phyloP scores from a whole-genome alignment of 148 eudicot species.

The Bassia scoparia region DNA sequence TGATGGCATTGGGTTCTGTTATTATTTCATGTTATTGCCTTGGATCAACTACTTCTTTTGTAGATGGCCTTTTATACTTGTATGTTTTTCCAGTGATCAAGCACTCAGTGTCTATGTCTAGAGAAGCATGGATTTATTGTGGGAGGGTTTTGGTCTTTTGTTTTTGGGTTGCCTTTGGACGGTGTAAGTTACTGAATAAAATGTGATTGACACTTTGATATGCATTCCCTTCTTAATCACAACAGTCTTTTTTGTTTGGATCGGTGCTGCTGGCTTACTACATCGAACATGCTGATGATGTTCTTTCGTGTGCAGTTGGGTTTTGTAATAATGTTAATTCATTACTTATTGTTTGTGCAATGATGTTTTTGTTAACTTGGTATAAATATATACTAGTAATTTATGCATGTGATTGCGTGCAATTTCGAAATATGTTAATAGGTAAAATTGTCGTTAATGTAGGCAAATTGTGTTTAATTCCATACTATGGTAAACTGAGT shows the following conservation, averaged over 20 bases:
- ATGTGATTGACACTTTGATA: neutral
- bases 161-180: slow-evolving; percentile 11
- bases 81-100: neutral
- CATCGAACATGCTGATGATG: no score
- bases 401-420: no score
- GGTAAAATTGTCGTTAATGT: no score
- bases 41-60: neutral
- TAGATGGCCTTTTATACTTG: slow-evolving; percentile 7
- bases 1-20: slow-evolving; percentile 19
- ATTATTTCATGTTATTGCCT: slow-evolving; percentile 7
- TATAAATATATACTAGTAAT: no score
- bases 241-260: neutral
- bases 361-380: no score
- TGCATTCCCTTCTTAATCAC: neutral
- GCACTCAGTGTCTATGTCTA: slow-evolving; percentile 6
- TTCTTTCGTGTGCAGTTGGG: no score
- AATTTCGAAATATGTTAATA: no score
- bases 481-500: no score
- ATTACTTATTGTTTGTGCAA: no score
- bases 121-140: slow-evolving; percentile 7
- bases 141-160: slow-evolving; percentile 8
- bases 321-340: no score
- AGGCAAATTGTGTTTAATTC: no score
- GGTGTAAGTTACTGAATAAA: slow-evolving; percentile 16
- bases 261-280: no score